phyloP scores from a whole-genome alignment of 2,329 filamentous ascomycete genomes.

The Fusarium floridanum region DNA sequence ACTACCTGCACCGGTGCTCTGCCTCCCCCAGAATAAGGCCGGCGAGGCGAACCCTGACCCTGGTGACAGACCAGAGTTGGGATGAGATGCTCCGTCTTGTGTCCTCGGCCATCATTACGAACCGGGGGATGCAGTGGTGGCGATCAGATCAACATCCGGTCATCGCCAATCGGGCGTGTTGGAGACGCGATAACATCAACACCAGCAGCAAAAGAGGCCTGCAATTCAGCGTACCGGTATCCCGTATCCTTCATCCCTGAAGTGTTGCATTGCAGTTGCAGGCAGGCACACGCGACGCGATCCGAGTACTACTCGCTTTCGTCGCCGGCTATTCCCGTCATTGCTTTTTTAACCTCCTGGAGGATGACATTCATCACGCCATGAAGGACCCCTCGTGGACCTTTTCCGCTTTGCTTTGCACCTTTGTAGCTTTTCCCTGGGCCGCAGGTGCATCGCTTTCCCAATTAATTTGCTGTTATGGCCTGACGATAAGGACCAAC shows the following conservation, averaged over 20 bases:
- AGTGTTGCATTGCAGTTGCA: background rate
- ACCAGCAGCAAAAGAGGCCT: background rate
- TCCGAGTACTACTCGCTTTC: background rate
- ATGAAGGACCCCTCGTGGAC: background rate
- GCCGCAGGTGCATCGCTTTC: background rate
- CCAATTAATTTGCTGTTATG: background rate
- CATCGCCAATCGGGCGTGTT: constrained; percentile 33
- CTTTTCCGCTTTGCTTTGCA: background rate
- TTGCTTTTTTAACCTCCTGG: constrained; percentile 5
- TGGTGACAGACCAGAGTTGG: constrained; percentile 1
- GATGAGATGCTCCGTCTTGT: background rate
- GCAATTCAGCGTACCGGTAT: background rate
- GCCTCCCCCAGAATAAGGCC: constrained; percentile 4
- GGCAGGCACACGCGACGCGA: background rate
- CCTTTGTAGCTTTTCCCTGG: background rate
- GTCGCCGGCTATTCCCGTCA: background rate
- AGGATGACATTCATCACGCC: background rate
- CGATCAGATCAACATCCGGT: constrained; percentile 25
- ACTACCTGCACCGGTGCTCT: background rate
- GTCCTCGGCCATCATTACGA: background rate
- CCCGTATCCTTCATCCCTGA: background rate
- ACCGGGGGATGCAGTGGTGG: background rate
- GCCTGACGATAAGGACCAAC: background rate
- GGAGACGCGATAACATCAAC: background rate
- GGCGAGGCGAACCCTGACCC: constrained; percentile 12